Base-by-base conservation (phyloP, 1,139 yeast species). In the Scheffersomyces cryptocercus region DNA sequence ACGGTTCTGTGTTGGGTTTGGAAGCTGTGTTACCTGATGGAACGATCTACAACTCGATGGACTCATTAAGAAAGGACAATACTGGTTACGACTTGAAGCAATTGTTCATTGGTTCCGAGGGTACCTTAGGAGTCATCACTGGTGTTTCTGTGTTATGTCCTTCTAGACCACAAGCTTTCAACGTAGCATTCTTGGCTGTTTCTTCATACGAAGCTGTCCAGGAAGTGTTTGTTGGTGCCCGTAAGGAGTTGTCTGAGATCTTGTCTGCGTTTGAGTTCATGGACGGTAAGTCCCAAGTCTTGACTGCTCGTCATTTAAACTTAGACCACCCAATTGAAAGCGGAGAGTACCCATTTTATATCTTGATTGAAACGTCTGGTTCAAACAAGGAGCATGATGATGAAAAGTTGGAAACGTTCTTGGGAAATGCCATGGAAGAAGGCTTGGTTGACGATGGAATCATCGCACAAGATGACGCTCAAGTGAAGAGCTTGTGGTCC, bases 1-100 rank as follows among this genome's bases (percentile, higher is more conserved):
- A 91, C 58, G 99, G 99, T 9, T 73, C 88, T 28, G 96, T 91
- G 0, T 73, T 93, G 38, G 99, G 99, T 1, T 70, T 91, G 45
- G 98, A 91, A 67, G 97, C 84, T 8, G 98, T 91, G 8, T 70
- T 91, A 54, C 88, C 98, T 11, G 88, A 89, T 62, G 99, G 99
- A 37, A 84, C 88, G 28, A 73, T 91, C 40, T 79, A 86, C 52
- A 79, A 86, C 56, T 86, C 95, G 6, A 81, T 91, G 78, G 80
- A 88, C 61, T 79, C 95, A 8, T 79, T 91, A 58, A 78, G 96
- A 65, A 91, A 91, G 66, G 97, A 91, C 65, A 90, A 91, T 64
- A 90, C 98, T 26, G 97, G 98, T 13, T 89, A 88, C 61, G 97
- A 91, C 61, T 71, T 88, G 62, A 91, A 91, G 63, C 98, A 91